phyloP scores from a whole-genome alignment of 2,329 filamentous ascomycete species.

The Sarocladium oryzae region DNA sequence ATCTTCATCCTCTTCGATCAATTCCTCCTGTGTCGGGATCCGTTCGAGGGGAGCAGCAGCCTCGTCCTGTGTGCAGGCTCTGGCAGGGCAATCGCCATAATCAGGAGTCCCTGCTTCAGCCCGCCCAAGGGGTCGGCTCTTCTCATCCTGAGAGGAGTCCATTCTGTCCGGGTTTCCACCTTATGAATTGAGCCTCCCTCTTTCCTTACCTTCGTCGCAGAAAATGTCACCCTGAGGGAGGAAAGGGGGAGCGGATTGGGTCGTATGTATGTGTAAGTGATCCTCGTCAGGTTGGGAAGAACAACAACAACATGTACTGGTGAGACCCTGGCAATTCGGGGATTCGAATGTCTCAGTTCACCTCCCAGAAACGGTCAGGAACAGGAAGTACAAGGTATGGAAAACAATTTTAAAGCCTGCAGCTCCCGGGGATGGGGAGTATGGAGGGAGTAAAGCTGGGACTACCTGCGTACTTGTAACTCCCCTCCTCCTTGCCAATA shows the following conservation, averaged over 20 bases:
- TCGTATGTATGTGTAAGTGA: too few relatives aligned
- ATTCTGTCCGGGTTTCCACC: background rate
- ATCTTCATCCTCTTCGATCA: background rate
- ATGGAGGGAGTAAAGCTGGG: too few relatives aligned
- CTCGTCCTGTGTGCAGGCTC: background rate
- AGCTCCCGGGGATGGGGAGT: too few relatives aligned
- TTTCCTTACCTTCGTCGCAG: background rate
- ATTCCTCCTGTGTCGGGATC: background rate
- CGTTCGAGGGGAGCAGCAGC: background rate
- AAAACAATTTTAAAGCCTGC: too few relatives aligned
- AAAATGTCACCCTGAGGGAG: too few relatives aligned
- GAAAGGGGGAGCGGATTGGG: too few relatives aligned
- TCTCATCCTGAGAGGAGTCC: slow-evolving; percentile 6
- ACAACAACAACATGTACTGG: background rate
- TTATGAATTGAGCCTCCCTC: background rate
- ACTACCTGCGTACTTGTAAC: too few relatives aligned
- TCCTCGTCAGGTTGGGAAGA: background rate
- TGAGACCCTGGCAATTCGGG: too few relatives aligned
- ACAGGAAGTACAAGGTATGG: too few relatives aligned
- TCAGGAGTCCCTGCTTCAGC: background rate
- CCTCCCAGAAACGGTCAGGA: too few relatives aligned
- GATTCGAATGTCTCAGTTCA: too few relatives aligned
- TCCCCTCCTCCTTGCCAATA: too few relatives aligned
- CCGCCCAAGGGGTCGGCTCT: background rate
- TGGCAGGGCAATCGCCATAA: background rate